Conservation (phyloP, 139 green algal genomes). For the Gonium pectorale region DNA sequence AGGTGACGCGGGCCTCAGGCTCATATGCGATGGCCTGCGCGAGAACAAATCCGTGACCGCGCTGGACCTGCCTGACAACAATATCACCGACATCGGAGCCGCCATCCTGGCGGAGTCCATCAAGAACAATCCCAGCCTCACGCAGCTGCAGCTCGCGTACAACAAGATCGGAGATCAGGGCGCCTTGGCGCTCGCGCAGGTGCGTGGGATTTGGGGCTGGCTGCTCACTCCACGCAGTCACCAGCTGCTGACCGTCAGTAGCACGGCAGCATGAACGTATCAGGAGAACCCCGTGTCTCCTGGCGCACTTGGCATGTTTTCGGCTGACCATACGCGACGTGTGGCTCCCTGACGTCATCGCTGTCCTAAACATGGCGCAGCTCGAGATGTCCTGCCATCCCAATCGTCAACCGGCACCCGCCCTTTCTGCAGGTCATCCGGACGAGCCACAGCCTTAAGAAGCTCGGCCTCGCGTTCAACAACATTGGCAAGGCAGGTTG, state of each 20-base stretch:
- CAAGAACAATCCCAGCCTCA: slow-evolving; percentile 56
- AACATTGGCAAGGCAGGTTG: slow-evolving; percentile 64
- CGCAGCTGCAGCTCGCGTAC: slow-evolving; percentile 61
- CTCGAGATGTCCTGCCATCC: no score
- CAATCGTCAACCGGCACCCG: no score
- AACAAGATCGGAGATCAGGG: slow-evolving; percentile 67
- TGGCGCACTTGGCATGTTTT: no score
- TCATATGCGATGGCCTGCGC: slow-evolving; percentile 58
- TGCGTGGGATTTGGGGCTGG: no score
- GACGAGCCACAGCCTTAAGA: slow-evolving; percentile 50
- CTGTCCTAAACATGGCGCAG: not conserved
- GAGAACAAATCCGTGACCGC: slow-evolving; percentile 59
- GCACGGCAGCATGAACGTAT: no score
- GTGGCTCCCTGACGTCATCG: no score
- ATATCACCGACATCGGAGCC: slow-evolving; percentile 53
- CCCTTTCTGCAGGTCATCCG: slow-evolving; percentile 48
- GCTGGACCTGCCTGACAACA: slow-evolving; percentile 70
- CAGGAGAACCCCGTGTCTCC: no score
- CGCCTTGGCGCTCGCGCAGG: slow-evolving; percentile 55
- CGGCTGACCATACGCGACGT: no score
- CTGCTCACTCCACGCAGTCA: no score
- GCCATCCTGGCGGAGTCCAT: slow-evolving; percentile 54
- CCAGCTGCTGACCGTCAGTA: no score
- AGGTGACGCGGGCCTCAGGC: slow-evolving; percentile 60
- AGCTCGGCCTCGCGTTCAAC: slow-evolving; percentile 63